These are phyloP conservation scores for Trametes pubescens DNA, from an alignment of 1,284 basidiomycete genomes.

Conservation along the genomic window DNA sequence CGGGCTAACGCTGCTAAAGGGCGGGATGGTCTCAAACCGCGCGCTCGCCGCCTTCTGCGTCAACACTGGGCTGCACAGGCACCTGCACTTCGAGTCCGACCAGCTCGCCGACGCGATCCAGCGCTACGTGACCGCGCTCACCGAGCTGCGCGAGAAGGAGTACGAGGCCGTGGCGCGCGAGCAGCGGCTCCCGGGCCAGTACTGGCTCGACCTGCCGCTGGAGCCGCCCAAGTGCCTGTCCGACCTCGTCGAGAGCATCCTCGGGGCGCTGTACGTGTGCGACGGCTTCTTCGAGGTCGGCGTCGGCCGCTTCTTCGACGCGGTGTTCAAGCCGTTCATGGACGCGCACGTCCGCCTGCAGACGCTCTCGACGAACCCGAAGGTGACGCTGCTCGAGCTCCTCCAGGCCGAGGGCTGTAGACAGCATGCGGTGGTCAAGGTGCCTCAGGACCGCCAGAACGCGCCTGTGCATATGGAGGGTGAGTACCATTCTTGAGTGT, in stretches of 20 bases:
- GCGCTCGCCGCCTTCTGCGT: slow-evolving; percentile 78
- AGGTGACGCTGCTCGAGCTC: slow-evolving; percentile 73
- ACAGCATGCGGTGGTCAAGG: slow-evolving; percentile 62
- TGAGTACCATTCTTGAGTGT: slow-evolving; percentile 16
- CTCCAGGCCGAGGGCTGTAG: slow-evolving; percentile 76
- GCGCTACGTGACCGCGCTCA: slow-evolving; percentile 61
- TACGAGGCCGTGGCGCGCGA: slow-evolving; percentile 56
- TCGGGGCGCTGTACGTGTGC: slow-evolving; percentile 80
- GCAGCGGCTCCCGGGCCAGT: slow-evolving; percentile 64
- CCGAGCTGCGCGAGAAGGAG: slow-evolving; percentile 57
- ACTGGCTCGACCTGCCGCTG: slow-evolving; percentile 68
- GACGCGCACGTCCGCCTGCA: slow-evolving; percentile 73
- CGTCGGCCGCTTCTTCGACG: slow-evolving; percentile 69
- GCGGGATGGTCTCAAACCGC: slow-evolving; percentile 83
- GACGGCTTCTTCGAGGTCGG: slow-evolving; percentile 70
- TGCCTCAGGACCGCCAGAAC: slow-evolving; percentile 28
- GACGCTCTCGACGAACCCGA: slow-evolving; percentile 77
- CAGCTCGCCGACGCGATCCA: slow-evolving; percentile 58
- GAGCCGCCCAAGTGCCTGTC: slow-evolving; percentile 82
- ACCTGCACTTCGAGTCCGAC: slow-evolving; percentile 65
- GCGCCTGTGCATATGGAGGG: slow-evolving; percentile 33
- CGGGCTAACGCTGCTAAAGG: slow-evolving; percentile 77
- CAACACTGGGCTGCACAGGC: slow-evolving; percentile 65
- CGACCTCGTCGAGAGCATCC: slow-evolving; percentile 78
- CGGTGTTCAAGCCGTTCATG: slow-evolving; percentile 75